A percentile compares a stretch with the other conserved stretches of the same genome.
phyloP scores from a whole-genome alignment of 2,329 filamentous ascomycete genomes.

The Cordyceps fumosorosea region DNA sequence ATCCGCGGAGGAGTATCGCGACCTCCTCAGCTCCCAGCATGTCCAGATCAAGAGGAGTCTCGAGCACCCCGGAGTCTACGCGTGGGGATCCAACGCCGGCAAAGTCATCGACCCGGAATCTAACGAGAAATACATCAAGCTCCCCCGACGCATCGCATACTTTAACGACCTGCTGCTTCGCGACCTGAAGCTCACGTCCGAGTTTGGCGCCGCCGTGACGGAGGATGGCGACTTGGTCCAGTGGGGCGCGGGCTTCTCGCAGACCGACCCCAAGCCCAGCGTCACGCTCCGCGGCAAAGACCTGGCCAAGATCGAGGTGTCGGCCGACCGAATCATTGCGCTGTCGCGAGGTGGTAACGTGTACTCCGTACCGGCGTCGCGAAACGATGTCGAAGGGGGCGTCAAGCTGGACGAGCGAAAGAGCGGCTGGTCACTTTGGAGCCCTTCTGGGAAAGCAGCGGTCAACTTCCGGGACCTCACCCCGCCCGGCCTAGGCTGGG shows the following conservation, averaged over 20 bases:
- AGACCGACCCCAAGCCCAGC: conserved; percentile 54
- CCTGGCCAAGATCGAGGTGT: conserved; percentile 68
- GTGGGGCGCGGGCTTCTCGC: conserved; percentile 77
- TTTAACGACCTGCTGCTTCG: conserved; percentile 81
- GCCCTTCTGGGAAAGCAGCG: conserved; percentile 24
- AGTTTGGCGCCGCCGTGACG: conserved; percentile 78
- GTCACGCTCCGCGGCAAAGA: conserved; percentile 77
- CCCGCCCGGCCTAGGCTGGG: conserved; percentile 56
- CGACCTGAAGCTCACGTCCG: conserved; percentile 77
- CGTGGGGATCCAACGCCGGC: conserved; percentile 85
- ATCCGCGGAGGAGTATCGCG: conserved; percentile 65
- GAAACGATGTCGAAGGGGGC: conserved; percentile 60
- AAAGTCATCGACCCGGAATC: conserved; percentile 81
- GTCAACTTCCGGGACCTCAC: conserved; percentile 69
- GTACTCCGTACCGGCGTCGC: conserved; percentile 76
- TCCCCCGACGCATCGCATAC: conserved; percentile 67
- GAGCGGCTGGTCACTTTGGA: conserved; percentile 68
- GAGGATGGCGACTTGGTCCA: conserved; percentile 86
- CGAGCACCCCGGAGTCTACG: conserved; percentile 81
- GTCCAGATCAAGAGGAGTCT: conserved; percentile 78
- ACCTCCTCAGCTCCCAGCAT: conserved; percentile 77
- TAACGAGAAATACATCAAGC: conserved; percentile 70
- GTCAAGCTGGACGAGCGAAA: conserved; percentile 52
- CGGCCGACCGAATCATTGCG: conserved; percentile 75
- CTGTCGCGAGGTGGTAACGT: conserved; percentile 68